Conservation (phyloP, 2,329 filamentous ascomycete species). For the Chrysoporthe deuterocubensis region DNA sequence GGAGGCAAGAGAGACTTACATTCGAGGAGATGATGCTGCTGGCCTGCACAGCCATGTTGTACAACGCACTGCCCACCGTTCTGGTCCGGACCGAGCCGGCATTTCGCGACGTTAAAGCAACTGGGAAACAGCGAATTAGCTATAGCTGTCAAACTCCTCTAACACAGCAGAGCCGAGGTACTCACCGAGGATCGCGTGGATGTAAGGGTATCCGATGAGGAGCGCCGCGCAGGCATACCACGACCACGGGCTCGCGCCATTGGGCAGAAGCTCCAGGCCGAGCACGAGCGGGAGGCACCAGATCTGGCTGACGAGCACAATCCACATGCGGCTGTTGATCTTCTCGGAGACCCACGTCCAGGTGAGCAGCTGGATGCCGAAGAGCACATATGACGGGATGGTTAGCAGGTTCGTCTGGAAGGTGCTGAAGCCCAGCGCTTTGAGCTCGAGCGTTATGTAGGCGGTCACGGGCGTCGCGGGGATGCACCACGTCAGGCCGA, state of each 20-base stretch:
- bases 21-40: conserved; percentile 49
- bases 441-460: conserved; percentile 30
- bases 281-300: conserved; percentile 59
- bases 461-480: conserved; percentile 35
- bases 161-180: background rate
- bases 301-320: conserved; percentile 48
- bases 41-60: conserved; percentile 60
- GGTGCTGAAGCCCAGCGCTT: conserved; percentile 27
- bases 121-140: conserved; percentile 41
- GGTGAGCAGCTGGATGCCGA: conserved; percentile 50
- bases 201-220: conserved; percentile 53
- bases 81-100: conserved; percentile 65
- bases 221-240: conserved; percentile 51
- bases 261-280: conserved; percentile 46
- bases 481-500: conserved; percentile 44
- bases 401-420: conserved; percentile 34
- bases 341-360: conserved; percentile 52
- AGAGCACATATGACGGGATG: conserved; percentile 46
- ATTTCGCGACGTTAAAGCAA: conserved; percentile 65
- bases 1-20: conserved; percentile 28
- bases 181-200: conserved; percentile 40
- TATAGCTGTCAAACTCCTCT: background rate
- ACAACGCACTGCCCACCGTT: conserved; percentile 63
- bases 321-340: conserved; percentile 47
- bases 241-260: conserved; percentile 44